Percentiles rank a stretch among this genome's conserved stretches.
These are phyloP conservation scores for Sungouiozyma ichnusensis DNA, from an alignment of 805 yeast genomes.

Conservation along the genomic window DNA sequence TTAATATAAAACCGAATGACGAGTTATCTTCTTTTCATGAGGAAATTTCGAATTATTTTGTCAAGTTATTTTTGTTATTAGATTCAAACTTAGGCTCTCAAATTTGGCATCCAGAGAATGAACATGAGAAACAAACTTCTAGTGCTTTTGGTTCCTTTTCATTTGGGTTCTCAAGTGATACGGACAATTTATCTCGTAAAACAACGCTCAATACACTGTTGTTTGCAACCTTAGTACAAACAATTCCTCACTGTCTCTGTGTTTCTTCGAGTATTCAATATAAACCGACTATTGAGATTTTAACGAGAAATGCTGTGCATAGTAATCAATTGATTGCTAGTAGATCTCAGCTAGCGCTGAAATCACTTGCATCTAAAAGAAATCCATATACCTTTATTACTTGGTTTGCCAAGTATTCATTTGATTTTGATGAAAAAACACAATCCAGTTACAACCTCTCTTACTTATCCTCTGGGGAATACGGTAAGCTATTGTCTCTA, in stretches of 20 bases:
- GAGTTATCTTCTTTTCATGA: constrained; percentile 42
- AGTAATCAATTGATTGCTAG: constrained; percentile 48
- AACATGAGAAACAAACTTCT: constrained; percentile 27
- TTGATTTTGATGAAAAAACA: constrained; percentile 67
- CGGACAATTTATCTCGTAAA: constrained; percentile 20
- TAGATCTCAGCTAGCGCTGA: constrained; percentile 56
- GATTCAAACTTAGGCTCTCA: constrained; percentile 51
- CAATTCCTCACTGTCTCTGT: constrained; percentile 60
- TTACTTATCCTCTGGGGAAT: constrained; percentile 51
- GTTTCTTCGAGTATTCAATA: constrained; percentile 40
- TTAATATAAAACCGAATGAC: constrained; percentile 24
- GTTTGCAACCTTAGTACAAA: constrained; percentile 58
- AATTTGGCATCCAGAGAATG: constrained; percentile 29
- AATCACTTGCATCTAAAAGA: constrained; percentile 52
- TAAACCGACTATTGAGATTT: constrained; percentile 58
- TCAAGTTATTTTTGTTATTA: constrained; percentile 43
- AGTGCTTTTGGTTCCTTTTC: constrained; percentile 32
- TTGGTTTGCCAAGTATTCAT: constrained; percentile 68
- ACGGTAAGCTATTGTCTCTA: constrained; percentile 47
- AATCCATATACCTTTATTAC: constrained; percentile 65
- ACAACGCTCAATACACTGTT: constrained; percentile 40
- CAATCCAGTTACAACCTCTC: constrained; percentile 42
- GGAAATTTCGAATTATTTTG: constrained; percentile 53
- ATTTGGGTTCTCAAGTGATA: constrained; percentile 33
- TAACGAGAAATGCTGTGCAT: constrained; percentile 71